Conservation (phyloP, 495 filamentous ascomycete genomes). For the Aspergillus saccharolyticus region DNA sequence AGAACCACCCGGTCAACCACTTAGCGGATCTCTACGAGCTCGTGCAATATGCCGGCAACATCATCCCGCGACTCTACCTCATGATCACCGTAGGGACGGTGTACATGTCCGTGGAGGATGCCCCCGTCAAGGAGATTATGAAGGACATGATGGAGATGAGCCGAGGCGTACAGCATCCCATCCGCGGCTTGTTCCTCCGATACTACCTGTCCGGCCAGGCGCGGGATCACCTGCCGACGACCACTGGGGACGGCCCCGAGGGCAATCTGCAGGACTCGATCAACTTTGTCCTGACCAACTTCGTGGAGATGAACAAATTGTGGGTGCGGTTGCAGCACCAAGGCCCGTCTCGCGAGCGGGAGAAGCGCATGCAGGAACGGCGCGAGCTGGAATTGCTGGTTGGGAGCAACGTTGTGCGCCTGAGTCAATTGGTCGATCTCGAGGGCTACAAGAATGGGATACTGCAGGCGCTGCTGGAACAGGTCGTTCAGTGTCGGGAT, state of each 20-base stretch:
- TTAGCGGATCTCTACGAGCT: slow-evolving; percentile 97
- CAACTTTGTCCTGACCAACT: slow-evolving; percentile 95
- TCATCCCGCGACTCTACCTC: slow-evolving; percentile 90
- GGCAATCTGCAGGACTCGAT: slow-evolving; percentile 96
- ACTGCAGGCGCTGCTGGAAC: slow-evolving; percentile 81
- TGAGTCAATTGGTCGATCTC: slow-evolving; percentile 94
- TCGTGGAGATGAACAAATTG: slow-evolving; percentile 99
- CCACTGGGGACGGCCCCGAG: slow-evolving; percentile 82
- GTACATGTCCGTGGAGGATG: slow-evolving; percentile 98
- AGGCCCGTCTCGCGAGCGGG: slow-evolving; percentile 90
- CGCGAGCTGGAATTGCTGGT: slow-evolving; percentile 94
- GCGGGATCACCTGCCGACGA: slow-evolving; percentile 75
- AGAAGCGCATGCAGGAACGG: slow-evolving; percentile 86
- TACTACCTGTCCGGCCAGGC: slow-evolving; percentile 96
- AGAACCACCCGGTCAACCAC: slow-evolving; percentile 96
- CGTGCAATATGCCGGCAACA: slow-evolving; percentile 98
- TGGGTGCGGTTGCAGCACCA: slow-evolving; percentile 98
- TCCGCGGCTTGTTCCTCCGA: slow-evolving; percentile 87
- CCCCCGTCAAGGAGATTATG: slow-evolving; percentile 99
- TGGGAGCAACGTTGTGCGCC: slow-evolving; percentile 87
- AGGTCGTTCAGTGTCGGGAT: slow-evolving; percentile 96
- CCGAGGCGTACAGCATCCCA: slow-evolving; percentile 92
- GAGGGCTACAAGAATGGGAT: slow-evolving; percentile 90
- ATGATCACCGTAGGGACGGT: slow-evolving; percentile 99
- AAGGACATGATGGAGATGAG: slow-evolving; percentile 99